phyloP scores from a whole-genome alignment of 148 eudicot species.

The Simmondsia chinensis region DNA sequence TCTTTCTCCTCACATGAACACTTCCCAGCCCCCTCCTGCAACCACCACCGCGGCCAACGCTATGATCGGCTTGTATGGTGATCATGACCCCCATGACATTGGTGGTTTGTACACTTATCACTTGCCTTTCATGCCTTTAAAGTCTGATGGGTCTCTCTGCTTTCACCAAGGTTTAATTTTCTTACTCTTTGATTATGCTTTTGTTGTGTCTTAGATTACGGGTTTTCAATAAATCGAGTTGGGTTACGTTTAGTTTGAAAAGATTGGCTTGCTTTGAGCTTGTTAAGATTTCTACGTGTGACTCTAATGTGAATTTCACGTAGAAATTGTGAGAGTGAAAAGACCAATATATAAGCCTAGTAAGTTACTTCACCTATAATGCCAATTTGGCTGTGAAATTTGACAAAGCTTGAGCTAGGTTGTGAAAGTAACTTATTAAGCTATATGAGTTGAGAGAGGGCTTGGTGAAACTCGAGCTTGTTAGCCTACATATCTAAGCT shows the following conservation, averaged over 20 bases:
- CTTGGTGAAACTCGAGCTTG: too few species aligned
- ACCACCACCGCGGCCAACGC: slow-evolving; percentile 16
- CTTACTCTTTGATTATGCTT: not conserved
- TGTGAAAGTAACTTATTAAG: too few species aligned
- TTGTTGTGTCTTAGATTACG: not conserved
- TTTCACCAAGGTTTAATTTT: slow-evolving; percentile 50
- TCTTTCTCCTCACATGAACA: slow-evolving; percentile 31
- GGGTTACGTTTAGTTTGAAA: not conserved
- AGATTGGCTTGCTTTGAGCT: not conserved
- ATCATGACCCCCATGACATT: slow-evolving; percentile 1
- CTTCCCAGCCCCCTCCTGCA: slow-evolving; percentile 13
- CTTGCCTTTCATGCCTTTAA: slow-evolving; percentile 77
- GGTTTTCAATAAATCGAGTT: too few species aligned
- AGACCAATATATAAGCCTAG: too few species aligned
- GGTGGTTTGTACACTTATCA: slow-evolving; percentile 19
- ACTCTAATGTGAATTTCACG: too few species aligned
- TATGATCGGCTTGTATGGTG: not conserved
- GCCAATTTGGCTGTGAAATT: too few species aligned
- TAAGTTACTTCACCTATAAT: too few species aligned
- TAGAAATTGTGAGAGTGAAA: too few species aligned
- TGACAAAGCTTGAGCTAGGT: too few species aligned
- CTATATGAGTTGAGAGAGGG: too few species aligned
- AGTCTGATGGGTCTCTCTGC: slow-evolving; percentile 84
- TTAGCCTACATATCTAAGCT: too few species aligned
- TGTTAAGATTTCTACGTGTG: not conserved